A percentile compares a stretch with the other conserved stretches of the same genome.
Conservation (phyloP, 306 rosid species). For the Corylus heterophylla region DNA sequence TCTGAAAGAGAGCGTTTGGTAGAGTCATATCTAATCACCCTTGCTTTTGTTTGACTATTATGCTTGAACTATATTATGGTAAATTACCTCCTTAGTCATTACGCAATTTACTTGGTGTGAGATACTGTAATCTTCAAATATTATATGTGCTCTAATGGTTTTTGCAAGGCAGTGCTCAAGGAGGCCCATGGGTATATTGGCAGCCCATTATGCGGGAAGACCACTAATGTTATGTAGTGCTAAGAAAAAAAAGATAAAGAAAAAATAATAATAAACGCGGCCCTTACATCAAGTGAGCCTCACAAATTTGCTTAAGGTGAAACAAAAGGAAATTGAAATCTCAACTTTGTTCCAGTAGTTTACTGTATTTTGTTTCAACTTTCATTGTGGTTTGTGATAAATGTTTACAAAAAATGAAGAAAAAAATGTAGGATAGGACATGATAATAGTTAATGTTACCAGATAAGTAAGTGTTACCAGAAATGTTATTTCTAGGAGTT, state of each 20-base stretch:
- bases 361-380: slow-evolving; percentile 1
- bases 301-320: background rate
- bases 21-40: slow-evolving; percentile 35
- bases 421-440: background rate
- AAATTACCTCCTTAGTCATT: background rate
- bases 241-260: background rate
- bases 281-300: background rate
- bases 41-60: slow-evolving; percentile 28
- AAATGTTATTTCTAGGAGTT: background rate
- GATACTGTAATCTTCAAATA: background rate
- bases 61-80: slow-evolving; percentile 7
- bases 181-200: background rate
- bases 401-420: background rate
- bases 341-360: background rate
- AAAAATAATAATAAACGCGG: background rate
- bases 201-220: background rate
- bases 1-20: slow-evolving; percentile 97
- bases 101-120: background rate
- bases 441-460: too few species aligned
- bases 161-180: background rate
- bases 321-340: background rate
- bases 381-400: background rate
- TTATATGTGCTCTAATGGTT: background rate
- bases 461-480: too few species aligned
- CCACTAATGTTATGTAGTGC: background rate